Base-by-base conservation (phyloP, 306 rosid genomes). In the Trichosanthes truncata region DNA sequence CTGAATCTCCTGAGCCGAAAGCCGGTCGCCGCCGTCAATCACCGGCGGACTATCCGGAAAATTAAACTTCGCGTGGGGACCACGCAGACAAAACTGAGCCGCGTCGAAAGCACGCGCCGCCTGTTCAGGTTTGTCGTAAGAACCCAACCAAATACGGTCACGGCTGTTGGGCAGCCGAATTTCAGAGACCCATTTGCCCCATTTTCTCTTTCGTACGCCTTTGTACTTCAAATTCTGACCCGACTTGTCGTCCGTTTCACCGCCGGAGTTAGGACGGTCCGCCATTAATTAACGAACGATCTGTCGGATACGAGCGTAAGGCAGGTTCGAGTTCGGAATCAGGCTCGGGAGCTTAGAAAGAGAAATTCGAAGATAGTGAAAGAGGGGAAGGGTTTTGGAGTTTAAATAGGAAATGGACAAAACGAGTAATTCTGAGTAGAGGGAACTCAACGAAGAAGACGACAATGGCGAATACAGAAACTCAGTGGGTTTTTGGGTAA, bases 181-280 rank as follows among this genome's bases (percentile, higher is more conserved):
- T 21, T 92, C 97, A 1, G 94, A 90, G 0, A 92, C 97, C 97
- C 97, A 92, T 83, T 90, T 92, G 0, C 97, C 97, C 97, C 97
- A 92, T 81, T 92, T 92, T 9, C 97, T 84, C 87, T 81, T 87
- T 23, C 97, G 84, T 23, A 92, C 97, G 0, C 97, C 97, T 61
- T 84, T 92, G 84, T 83, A 92, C 69, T 83, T 87, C 7, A 41
- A 23, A 36, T 3, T 71, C 33, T 46, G 59, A 48, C 1, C 33
- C n/a, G 62, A 74, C 1, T 3, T 26, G 26, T 48, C 61, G 23
- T 74, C 20, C 10, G 38, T 5, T n/a, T 76, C 63, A 14, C 0
- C 29, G 33, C 3, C 13, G 31, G 79, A n/a, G 35, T 7, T 36
- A 1, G 5, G 15, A 6, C 63, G 17, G 31, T 76, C 67, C 6